phyloP scores from a whole-genome alignment of 805 yeast species.

The Candida pini region DNA sequence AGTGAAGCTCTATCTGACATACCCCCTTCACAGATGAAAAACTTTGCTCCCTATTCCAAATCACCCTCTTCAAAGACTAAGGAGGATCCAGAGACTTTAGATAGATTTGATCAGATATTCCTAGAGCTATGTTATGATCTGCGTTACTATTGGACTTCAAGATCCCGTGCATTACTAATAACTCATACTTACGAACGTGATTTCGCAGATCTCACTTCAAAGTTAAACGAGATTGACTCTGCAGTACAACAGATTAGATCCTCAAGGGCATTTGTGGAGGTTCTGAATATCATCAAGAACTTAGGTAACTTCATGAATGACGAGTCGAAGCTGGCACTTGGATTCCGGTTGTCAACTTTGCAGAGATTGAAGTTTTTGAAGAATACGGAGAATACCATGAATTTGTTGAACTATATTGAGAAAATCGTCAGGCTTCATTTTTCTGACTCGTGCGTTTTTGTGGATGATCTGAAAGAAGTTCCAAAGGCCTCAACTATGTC shows the following conservation, averaged over 20 bases:
- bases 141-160: constrained; percentile 64
- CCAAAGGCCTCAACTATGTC: constrained; percentile 53
- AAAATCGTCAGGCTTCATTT: constrained; percentile 58
- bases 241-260: constrained; percentile 49
- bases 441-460: constrained; percentile 56
- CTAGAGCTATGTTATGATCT: constrained; percentile 63
- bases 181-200: constrained; percentile 58
- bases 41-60: constrained; percentile 56
- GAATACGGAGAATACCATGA: constrained; percentile 61
- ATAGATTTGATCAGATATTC: constrained; percentile 65
- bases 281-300: constrained; percentile 61
- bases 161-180: constrained; percentile 58
- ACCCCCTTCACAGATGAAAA: constrained; percentile 48
- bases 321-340: constrained; percentile 57
- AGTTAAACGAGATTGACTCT: constrained; percentile 52
- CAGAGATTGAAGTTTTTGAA: constrained; percentile 68
- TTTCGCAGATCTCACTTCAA: constrained; percentile 52
- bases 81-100: constrained; percentile 51
- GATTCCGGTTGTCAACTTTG: constrained; percentile 64
- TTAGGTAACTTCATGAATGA: constrained; percentile 82
- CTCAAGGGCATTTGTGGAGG: constrained; percentile 49
- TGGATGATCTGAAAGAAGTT: constrained; percentile 52
- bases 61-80: constrained; percentile 37
- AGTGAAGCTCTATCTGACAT: constrained; percentile 61
- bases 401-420: constrained; percentile 72